Percentiles rank a stretch among this genome's conserved stretches.
Conservation (phyloP, 805 yeast genomes). For the Ogataea salicorniae region DNA sequence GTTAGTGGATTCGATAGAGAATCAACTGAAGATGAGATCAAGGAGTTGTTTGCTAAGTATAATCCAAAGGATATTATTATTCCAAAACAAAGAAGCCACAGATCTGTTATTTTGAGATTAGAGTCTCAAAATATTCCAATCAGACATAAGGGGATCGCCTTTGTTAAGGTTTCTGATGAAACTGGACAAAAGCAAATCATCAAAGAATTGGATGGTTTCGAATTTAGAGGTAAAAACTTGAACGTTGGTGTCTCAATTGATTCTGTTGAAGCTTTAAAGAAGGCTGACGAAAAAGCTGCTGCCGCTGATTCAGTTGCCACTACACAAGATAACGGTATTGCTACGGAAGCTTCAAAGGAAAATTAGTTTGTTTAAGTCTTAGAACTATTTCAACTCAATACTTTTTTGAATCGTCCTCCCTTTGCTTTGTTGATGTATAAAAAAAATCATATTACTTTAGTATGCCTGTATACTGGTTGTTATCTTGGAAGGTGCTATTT, state of each 20-base stretch:
- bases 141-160: slow-evolving; percentile 61
- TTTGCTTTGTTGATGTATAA: no score
- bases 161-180: slow-evolving; percentile 46
- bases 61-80: slow-evolving; percentile 55
- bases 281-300: slow-evolving; percentile 2
- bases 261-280: slow-evolving; percentile 33
- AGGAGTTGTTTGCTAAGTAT: slow-evolving; percentile 40
- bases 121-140: slow-evolving; percentile 42
- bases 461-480: no score
- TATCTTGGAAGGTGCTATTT: no score
- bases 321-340: neutral
- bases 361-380: neutral
- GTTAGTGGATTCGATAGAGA: slow-evolving; percentile 54
- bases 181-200: slow-evolving; percentile 46
- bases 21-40: slow-evolving; percentile 42
- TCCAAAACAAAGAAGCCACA: slow-evolving; percentile 47
- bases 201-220: slow-evolving; percentile 60
- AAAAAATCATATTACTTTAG: no score
- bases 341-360: neutral
- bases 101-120: slow-evolving; percentile 37
- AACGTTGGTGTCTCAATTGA: slow-evolving; percentile 72
- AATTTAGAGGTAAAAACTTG: slow-evolving; percentile 59
- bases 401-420: no score
- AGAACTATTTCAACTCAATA: no score
- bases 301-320: neutral